These are phyloP conservation scores for Penicillium bialowiezense DNA, from an alignment of 495 filamentous ascomycete species.

Conservation along the genomic window DNA sequence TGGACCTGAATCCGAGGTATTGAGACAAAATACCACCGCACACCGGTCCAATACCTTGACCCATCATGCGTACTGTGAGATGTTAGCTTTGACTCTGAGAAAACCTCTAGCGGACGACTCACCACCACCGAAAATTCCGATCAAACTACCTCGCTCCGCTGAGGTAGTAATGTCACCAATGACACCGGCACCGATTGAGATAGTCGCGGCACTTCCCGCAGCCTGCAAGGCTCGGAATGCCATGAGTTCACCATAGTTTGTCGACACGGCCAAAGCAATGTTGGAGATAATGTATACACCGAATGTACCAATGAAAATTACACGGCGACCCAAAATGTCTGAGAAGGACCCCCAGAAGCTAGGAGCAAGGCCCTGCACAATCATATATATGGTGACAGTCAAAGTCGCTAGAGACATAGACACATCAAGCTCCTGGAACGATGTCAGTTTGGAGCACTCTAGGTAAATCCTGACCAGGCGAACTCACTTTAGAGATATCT, in stretches of 20 bases:
- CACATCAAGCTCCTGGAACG: slow-evolving; percentile 21
- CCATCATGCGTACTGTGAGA: slow-evolving; percentile 37
- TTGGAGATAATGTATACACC: slow-evolving; percentile 50
- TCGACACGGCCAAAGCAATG: slow-evolving; percentile 60
- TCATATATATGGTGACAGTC: slow-evolving; percentile 43
- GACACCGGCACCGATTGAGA: slow-evolving; percentile 42
- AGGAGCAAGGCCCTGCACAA: slow-evolving; percentile 46
- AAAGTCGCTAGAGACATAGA: slow-evolving; percentile 35
- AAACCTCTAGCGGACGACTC: slow-evolving; percentile 4
- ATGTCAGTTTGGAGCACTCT: neutral
- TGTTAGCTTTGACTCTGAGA: slow-evolving; percentile 1
- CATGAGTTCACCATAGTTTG: slow-evolving; percentile 60
- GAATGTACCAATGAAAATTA: slow-evolving; percentile 39
- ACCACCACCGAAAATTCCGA: slow-evolving; percentile 41
- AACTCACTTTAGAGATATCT: slow-evolving; percentile 29
- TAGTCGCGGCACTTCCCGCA: slow-evolving; percentile 55
- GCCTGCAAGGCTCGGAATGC: slow-evolving; percentile 63
- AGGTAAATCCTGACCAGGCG: no score
- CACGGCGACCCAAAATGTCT: slow-evolving; percentile 39
- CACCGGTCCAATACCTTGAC: slow-evolving; percentile 59
- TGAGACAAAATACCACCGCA: slow-evolving; percentile 64
- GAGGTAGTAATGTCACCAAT: slow-evolving; percentile 41
- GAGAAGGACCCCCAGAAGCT: slow-evolving; percentile 44
- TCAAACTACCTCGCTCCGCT: slow-evolving; percentile 35
- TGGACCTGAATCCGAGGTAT: slow-evolving; percentile 64